Base-by-base conservation (phyloP, 2,329 filamentous ascomycete genomes). In the Periconia macrospinosa region DNA sequence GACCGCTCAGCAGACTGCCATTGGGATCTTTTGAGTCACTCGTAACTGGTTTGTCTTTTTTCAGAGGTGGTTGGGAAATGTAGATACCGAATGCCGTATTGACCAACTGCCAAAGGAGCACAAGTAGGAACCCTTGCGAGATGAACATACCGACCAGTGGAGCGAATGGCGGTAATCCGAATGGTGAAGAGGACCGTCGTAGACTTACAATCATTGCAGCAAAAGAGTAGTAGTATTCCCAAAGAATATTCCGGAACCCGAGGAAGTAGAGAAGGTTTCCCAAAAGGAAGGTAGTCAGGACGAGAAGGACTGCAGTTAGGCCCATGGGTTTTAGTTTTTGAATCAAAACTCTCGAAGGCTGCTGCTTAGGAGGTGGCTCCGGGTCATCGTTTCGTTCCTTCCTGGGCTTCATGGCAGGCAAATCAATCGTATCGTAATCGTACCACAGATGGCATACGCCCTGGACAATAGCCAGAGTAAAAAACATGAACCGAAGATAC, bases 21-120 rank as follows among this genome's bases (percentile, higher is more conserved):
- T 96, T 97, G 1, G 93, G 91, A 72, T 97, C 92, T 68, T 90
- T 94, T 15, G 91, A 90, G 61, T 93, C 90, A 17, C 84, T 83
- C 0, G 91, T 96, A 52, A 97, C 82, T 3, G 92, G 92, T 65
- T 87, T 84, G n/a, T 83, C 87, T 61, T 90, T 90, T 77, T 96
- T 96, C 50, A 96, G 71, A 0, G 93, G 93, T 63, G 89, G 86
- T 70, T 89, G 87, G 23, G 87, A 85, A 67, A 96, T 84, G 72
- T 91, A 92, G n/a, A 87, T 76, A 6, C 88, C 88, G 70, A 97
- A 96, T 23, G 89, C 84, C 27, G 83, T 77, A 68, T 94, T 95
- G 41, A 87, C 86, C 20, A 87, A 78, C 53, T 91, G 83, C 91
- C 92, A 96, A 30, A 95, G 75, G 18, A 89, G 71, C 14, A 85